Evolutionary conservation across 192 early-diverging fungal species (phyloP), one percentile per base, ranked within the genome.

Genomic region (Podila horticola): DNA sequence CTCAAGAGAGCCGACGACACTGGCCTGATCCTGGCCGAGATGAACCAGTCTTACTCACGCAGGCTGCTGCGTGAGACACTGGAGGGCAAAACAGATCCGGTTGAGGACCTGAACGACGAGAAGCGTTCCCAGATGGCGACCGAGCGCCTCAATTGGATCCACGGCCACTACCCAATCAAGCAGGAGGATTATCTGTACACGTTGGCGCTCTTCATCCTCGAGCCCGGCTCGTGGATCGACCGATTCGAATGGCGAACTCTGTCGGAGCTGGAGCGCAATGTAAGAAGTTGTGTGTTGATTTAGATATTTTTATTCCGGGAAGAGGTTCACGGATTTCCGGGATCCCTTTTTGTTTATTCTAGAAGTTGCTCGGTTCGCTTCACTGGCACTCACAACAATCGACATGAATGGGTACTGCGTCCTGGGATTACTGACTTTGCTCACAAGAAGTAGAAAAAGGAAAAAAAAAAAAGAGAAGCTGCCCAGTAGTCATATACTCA

Each of bases 161-260:
- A 87, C 67, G 82, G 74, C 15, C 77, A 86, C 45, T 86, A 88
- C 26, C 22, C 24, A 7, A 88, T 86, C 48, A 63, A 62, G 20
- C 82, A 88, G 36, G 87, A 75, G 13, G 87, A 88, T 51, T 85
- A 71, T 30, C 66, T 86, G 17, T 86, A 83, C 67, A 85, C 83
- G 3, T 31, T 88, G 31, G 45, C 71, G 1, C 17, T 83, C 31
- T 86, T 85, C 67, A 33, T 85, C 9, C 10, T 65, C 5, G 77
- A 83, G 22, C 87, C 87, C 2, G 34, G 64, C 1, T 48, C 52
- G 13, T 86, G 62, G 65, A 41, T 88, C 7, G 38, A 69, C 19
- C 30, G 34, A 1, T 86, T 74, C 57, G 87, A 86, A 28, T 88
- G 85, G 84, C 58, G 87, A 29, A 0, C 49, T 26, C 4, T 83